Base-by-base conservation (phyloP, 2,329 filamentous ascomycete genomes). In the Penicillium sp. region DNA sequence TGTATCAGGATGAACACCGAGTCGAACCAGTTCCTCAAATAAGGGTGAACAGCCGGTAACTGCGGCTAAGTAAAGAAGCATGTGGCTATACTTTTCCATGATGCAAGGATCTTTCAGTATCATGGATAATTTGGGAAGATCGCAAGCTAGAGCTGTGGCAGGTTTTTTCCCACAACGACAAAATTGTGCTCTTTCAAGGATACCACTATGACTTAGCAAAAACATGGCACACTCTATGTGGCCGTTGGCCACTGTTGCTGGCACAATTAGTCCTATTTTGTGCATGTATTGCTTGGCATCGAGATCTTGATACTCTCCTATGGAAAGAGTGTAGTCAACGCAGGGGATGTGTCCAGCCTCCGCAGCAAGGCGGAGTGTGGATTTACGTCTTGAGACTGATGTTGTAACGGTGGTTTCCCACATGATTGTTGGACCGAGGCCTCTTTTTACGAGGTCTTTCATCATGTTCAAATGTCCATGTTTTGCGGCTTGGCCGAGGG, bases 221-320 rank as follows among this genome's bases (percentile, higher is more conserved):
- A 19, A 39, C 29, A 50, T 10, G 11, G 47, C 47, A 50, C 27
- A 50, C 9, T 50, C 38, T 16, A 50, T 18, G 14, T 30, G 27
- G 9, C 40, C 38, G 9, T 43, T 41, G 11, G 39, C 38, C 29
- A 29, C 47, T 7, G 14, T 35, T n/a, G 10, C 38, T 11, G 38
- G 16, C 19, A 43, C 29, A 27, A 43, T 43, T 7, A 35, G 19
- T 2, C 29, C 38, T 26, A 50, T 36, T 18, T 11, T 39, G 26
- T 50, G 47, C 30, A 50, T 42, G 13, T 43, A 50, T 26, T 50
- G 26, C 18, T 32, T 47, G 46, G 26, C 30, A 44, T 27, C n/a
- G 35, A 47, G 14, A 19, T 39, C 16, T 1, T 11, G 11, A 30
- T 47, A 39, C 23, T 8, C 23, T 14, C 8, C 23, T 1, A 11